Evolutionary conservation across 352 stramenopile genomes (phyloP).

Genomic region (Phytophthora constricta): DNA sequence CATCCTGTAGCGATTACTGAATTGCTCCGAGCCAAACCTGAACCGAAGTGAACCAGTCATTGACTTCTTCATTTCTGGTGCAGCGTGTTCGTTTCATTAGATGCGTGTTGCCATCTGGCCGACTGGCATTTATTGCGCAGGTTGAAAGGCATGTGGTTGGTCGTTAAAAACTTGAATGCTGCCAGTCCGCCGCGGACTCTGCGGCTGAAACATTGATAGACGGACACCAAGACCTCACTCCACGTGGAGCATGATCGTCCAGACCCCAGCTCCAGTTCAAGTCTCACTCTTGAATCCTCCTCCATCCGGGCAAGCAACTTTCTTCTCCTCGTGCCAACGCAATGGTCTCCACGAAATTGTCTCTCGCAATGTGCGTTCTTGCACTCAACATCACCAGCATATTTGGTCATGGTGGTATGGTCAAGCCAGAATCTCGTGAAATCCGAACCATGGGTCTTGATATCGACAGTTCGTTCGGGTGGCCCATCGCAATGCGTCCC

Average conservation of each 20-base stretch:
- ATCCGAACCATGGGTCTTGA: slow-evolving; percentile 48
- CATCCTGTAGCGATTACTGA: too few species aligned
- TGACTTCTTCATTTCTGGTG: too few species aligned
- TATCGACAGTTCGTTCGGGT: slow-evolving; percentile 43
- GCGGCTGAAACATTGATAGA: neutral
- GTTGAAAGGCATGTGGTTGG: too few species aligned
- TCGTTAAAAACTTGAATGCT: neutral
- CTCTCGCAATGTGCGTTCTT: slow-evolving; percentile 8
- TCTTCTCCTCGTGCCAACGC: neutral
- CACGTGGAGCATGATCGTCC: neutral
- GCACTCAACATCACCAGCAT: neutral
- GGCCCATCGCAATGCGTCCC: slow-evolving; percentile 40
- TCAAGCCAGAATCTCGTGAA: slow-evolving; percentile 39
- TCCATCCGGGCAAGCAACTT: slow-evolving; percentile 6
- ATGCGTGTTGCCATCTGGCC: too few species aligned
- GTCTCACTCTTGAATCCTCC: slow-evolving; percentile 21
- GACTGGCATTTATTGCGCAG: too few species aligned
- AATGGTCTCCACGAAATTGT: slow-evolving; percentile 14
- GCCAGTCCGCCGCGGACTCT: neutral
- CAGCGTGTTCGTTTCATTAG: too few species aligned
- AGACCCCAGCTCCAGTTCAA: neutral
- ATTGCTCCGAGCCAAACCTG: too few species aligned
- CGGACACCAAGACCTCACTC: neutral
- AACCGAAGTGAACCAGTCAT: too few species aligned
- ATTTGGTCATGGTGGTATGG: slow-evolving; percentile 43